Base-by-base conservation (phyloP, 441 rosid genomes). In the Populus tomentosa region DNA sequence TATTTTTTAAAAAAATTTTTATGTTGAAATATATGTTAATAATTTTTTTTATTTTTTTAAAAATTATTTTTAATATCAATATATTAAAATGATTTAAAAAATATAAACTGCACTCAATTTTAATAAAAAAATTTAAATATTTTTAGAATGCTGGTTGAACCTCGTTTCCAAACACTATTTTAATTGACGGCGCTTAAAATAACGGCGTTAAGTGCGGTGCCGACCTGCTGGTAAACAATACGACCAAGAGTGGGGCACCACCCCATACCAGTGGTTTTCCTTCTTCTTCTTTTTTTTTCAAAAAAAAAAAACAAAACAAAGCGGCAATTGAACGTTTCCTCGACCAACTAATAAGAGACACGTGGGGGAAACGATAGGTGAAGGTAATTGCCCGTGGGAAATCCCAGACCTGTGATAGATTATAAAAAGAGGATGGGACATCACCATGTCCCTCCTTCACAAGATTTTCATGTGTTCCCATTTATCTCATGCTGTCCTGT, bases 271-370 rank as follows among this genome's bases (percentile, higher is more conserved):
- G n/a, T 36, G n/a, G 66, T 56, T 2, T 11, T 11, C 56, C 61
- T 35, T n/a, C n/a, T n/a, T n/a, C n/a, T n/a, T n/a, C n/a, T 35
- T 50, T 26, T 62, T 26, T 23, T 62, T 16, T 16, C 0, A n/a
- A n/a, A n/a, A 7, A 8, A 30, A 7, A 21, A 21, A 11, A 42
- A 6, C 8, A 23, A 7, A 11, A 70, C 30, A 8, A 63, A 70
- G 77, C 82, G 79, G 82, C 73, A 30, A 20, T 8, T 24, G 77
- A 78, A 83, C 78, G 85, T 79, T 73, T 56, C 26, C 36, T 33
- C 23, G 2, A 9, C 83, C 65, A 78, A 53, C 70, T 0, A 4
- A 0, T 1, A 20, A 1, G 6, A 2, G 82, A 21, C 80, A 76
- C 79, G 85, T 80, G 18, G 56, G 72, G 56, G 3, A 63, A 36